Evolutionary conservation across 2,329 filamentous ascomycete genomes (phyloP), one percentile per base, ranked within the genome.

Genomic region (Geoglossum cookeanum): DNA sequence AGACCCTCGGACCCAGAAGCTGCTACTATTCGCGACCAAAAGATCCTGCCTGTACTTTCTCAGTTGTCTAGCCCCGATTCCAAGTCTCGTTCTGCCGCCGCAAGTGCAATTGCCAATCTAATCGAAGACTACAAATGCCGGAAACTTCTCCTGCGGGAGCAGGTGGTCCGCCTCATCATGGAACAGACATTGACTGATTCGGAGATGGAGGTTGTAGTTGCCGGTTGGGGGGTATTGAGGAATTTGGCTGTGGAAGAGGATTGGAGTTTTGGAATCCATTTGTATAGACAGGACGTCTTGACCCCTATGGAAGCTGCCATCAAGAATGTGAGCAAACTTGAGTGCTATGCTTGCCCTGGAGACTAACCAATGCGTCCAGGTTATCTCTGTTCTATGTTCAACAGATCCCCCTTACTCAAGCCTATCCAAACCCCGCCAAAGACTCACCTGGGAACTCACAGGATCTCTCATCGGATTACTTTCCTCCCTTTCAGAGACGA

Each of bases 151-250:
- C 70, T 85, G 59, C 73, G 81, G 27, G 82, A 85, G 68, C 79
- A 83, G 66, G 73, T 85, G 61, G 80, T 85, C 48, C 76, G 75
- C 62, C 77, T 78, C 56, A 66, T 85, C 48, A 73, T 85, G 59
- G 79, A 75, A 35, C 49, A 53, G 70, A 83, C 79, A 33, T 68
- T 85, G 58, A 80, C 79, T 29, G 81, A 85, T 64, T 70, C 75
- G 42, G 78, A 74, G 58, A 70, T 83, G 56, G 80, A 84, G 68
- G 80, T 79, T 62, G 74, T 78, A 53, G 78, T 80, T 48, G 78
- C 80, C 22, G 82, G 80, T n/a, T 85, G 82, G 82, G 76, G 78
- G 11, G 81, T 84, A 61, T 69, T 85, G 56, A 74, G 76, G 61
- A 75, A 79, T 47, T 71, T 85, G 56, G 78, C 76, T 1, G 71